These are phyloP conservation scores for Trichoderma aggressivum DNA, from an alignment of 2,329 filamentous ascomycete genomes.

Conservation along the genomic window DNA sequence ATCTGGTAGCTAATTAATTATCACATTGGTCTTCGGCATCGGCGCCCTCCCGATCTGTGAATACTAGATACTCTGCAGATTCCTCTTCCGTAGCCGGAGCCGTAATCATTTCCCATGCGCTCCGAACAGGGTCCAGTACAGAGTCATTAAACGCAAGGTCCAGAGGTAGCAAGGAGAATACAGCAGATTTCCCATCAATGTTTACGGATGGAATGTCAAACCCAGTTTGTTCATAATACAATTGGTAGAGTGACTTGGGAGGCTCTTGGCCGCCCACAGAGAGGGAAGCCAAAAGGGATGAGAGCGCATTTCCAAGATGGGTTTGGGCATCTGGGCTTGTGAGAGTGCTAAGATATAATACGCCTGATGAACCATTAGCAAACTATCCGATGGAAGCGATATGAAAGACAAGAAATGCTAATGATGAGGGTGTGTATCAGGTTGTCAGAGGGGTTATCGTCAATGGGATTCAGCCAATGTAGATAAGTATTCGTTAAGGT, in stretches of 20 bases:
- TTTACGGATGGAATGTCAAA: slow-evolving; percentile 28
- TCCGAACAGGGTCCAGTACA: slow-evolving; percentile 62
- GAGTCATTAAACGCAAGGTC: slow-evolving; percentile 73
- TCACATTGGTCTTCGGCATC: slow-evolving; percentile 54
- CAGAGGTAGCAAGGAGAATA: slow-evolving; percentile 56
- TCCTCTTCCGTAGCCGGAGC: slow-evolving; percentile 47
- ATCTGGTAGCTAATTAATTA: slow-evolving; percentile 24
- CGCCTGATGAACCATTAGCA: slow-evolving; percentile 29
- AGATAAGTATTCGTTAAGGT: slow-evolving; percentile 91
- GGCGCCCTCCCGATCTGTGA: slow-evolving; percentile 67
- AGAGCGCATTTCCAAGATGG: slow-evolving; percentile 40
- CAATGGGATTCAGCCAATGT: slow-evolving; percentile 98
- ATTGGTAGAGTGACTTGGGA: slow-evolving; percentile 44
- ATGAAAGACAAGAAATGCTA: slow-evolving; percentile 5
- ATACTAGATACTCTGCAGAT: slow-evolving; percentile 64
- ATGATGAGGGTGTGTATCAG: slow-evolving; percentile 60
- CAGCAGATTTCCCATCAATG: slow-evolving; percentile 44
- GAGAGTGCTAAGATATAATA: slow-evolving; percentile 39
- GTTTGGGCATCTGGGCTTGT: slow-evolving; percentile 33
- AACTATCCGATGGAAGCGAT: neutral
- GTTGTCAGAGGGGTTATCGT: slow-evolving; percentile 87
- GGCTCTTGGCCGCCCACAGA: slow-evolving; percentile 27
- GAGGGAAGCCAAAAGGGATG: slow-evolving; percentile 38
- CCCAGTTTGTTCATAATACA: slow-evolving; percentile 54
- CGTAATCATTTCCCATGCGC: slow-evolving; percentile 66